Percentiles rank a stretch among this genome's conserved stretches.
Evolutionary conservation across 2,329 filamentous ascomycete species (phyloP).

Genomic region (Fusarium nanum): DNA sequence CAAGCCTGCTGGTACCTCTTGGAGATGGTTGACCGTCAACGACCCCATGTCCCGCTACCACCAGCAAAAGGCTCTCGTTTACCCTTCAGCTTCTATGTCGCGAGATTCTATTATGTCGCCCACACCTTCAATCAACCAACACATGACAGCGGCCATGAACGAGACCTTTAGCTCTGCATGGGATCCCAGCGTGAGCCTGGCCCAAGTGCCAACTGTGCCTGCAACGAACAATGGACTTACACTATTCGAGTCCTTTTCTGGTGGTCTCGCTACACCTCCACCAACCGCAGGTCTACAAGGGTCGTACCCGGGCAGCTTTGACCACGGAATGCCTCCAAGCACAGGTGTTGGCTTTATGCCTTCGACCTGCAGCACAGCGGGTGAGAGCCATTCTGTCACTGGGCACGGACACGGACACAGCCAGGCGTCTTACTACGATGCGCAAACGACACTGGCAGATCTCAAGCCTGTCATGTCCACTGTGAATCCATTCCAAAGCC

Average conservation of each 20-base stretch:
- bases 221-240: conserved; percentile 52
- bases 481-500: conserved; percentile 47
- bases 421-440: conserved; percentile 50
- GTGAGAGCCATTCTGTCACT: conserved; percentile 42
- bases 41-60: conserved; percentile 70
- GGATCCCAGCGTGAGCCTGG: conserved; percentile 52
- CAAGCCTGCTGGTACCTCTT: conserved; percentile 66
- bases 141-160: conserved; percentile 66
- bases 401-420: conserved; percentile 39
- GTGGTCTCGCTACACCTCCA: conserved; percentile 67
- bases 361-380: conserved; percentile 44
- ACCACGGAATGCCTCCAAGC: conserved; percentile 50
- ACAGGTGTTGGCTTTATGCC: conserved; percentile 50
- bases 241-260: conserved; percentile 63
- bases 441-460: conserved; percentile 49
- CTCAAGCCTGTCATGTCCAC: conserved; percentile 51
- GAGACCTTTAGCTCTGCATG: conserved; percentile 66
- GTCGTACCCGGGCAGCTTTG: conserved; percentile 60
- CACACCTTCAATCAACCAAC: conserved; percentile 61
- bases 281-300: conserved; percentile 64
- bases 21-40: conserved; percentile 71
- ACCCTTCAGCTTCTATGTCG: conserved; percentile 50
- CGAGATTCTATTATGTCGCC: conserved; percentile 65
- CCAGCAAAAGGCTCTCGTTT: conserved; percentile 60
- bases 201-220: conserved; percentile 51